phyloP scores from a whole-genome alignment of 106 monocot genomes.

The Cymbidium sinense region DNA sequence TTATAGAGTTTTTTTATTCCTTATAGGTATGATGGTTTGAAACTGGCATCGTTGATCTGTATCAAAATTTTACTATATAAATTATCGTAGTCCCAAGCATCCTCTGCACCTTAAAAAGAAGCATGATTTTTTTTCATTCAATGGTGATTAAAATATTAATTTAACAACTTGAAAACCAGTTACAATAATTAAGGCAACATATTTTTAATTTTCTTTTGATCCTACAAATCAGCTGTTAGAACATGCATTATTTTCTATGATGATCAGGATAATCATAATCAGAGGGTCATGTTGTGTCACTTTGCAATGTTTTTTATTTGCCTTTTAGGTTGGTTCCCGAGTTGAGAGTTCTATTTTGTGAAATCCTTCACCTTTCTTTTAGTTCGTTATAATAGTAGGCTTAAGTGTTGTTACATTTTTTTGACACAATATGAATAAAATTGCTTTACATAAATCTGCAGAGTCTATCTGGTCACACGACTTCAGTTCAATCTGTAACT shows the following conservation, averaged over 20 bases:
- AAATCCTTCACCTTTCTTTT: background rate
- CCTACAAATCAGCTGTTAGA: background rate
- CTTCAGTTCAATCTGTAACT: conserved; percentile 68
- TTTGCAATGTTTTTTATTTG: background rate
- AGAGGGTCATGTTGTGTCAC: background rate
- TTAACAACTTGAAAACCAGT: background rate
- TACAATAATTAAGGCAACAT: background rate
- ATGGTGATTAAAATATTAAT: background rate
- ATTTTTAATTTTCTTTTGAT: background rate
- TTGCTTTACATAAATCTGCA: conserved; percentile 24
- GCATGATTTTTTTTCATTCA: no score
- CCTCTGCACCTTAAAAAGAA: no score
- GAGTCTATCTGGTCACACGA: conserved; percentile 75
- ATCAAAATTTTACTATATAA: no score
- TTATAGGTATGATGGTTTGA: no score
- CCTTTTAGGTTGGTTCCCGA: background rate
- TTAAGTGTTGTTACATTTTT: background rate
- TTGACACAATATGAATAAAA: background rate
- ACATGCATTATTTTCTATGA: background rate
- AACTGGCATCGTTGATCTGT: no score
- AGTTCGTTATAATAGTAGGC: background rate
- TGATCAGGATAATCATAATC: background rate
- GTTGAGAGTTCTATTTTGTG: background rate
- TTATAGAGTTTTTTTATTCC: no score
- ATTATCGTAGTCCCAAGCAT: no score